These are phyloP conservation scores for Myxozyma vanderwaltii DNA, from an alignment of 805 yeast genomes.

Conservation along the genomic window DNA sequence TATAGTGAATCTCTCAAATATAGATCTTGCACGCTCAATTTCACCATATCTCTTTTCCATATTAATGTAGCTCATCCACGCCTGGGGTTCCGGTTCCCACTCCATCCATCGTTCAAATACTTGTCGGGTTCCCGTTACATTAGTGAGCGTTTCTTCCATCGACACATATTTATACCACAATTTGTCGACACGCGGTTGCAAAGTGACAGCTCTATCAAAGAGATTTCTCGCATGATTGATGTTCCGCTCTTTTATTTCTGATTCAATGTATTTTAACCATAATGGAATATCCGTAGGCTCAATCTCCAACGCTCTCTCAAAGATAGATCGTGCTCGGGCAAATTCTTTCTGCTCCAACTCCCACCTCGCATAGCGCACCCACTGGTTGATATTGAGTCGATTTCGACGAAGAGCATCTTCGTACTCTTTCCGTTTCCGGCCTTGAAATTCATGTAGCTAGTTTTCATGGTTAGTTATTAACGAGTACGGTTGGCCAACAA, in stretches of 20 bases:
- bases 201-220: constrained; percentile 71
- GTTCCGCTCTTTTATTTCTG: constrained; percentile 70
- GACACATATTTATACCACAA: constrained; percentile 83
- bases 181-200: constrained; percentile 78
- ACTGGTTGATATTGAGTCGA: constrained; percentile 77
- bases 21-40: constrained; percentile 55
- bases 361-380: constrained; percentile 90
- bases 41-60: constrained; percentile 72
- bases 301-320: constrained; percentile 82
- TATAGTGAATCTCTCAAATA: constrained; percentile 60
- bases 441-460: constrained; percentile 64
- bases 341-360: constrained; percentile 80
- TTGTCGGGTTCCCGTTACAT: constrained; percentile 59
- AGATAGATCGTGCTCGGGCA: constrained; percentile 78
- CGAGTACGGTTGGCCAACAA: background rate
- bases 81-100: constrained; percentile 67
- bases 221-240: constrained; percentile 88
- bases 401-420: constrained; percentile 88
- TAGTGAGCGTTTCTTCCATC: constrained; percentile 76
- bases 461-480: background rate
- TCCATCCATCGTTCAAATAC: constrained; percentile 78
- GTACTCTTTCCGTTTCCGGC: constrained; percentile 74
- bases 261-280: constrained; percentile 82
- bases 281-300: constrained; percentile 74
- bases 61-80: constrained; percentile 74